These are phyloP conservation scores for Penicillium sp. DNA, from an alignment of 2,329 filamentous ascomycete species.

Conservation along the genomic window DNA sequence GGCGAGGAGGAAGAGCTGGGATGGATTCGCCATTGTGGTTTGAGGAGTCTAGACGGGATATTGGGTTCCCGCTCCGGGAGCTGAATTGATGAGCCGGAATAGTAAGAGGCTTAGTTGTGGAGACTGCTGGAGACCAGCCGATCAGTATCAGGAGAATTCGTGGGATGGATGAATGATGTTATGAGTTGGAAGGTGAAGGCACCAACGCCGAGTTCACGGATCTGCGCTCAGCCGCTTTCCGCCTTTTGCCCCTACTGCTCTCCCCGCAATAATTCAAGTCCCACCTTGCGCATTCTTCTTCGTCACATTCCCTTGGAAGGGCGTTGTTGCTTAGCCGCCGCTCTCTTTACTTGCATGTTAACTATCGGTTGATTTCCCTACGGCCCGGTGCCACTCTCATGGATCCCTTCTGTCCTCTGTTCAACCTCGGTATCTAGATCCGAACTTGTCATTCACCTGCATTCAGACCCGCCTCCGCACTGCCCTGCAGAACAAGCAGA, in stretches of 20 bases:
- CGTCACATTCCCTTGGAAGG: background rate
- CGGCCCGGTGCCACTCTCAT: conserved; percentile 22
- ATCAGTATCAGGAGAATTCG: background rate
- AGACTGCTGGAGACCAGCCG: background rate
- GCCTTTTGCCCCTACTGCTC: conserved; percentile 14
- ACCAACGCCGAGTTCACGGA: conserved; percentile 8
- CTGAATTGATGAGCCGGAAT: background rate
- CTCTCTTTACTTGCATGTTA: background rate
- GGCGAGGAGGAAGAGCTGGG: conserved; percentile 85
- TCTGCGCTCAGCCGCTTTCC: conserved; percentile 24
- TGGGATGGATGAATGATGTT: background rate
- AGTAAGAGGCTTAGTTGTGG: background rate
- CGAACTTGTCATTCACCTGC: conserved; percentile 11
- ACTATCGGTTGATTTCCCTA: background rate
- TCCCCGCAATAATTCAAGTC: conserved; percentile 12
- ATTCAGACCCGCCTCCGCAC: conserved; percentile 14
- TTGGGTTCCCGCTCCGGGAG: background rate
- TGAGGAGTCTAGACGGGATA: conserved; percentile 4
- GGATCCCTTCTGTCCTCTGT: conserved; percentile 12
- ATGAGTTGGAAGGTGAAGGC: conserved; percentile 12
- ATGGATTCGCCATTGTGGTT: conserved; percentile 54
- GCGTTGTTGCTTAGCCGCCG: background rate
- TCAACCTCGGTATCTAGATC: conserved; percentile 22
- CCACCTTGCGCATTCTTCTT: conserved; percentile 12
- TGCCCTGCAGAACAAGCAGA: background rate